Evolutionary conservation across 2,329 filamentous ascomycete species (phyloP), one percentile per base, ranked within the genome.

Genomic region (Ceratocystis diversiconidia): DNA sequence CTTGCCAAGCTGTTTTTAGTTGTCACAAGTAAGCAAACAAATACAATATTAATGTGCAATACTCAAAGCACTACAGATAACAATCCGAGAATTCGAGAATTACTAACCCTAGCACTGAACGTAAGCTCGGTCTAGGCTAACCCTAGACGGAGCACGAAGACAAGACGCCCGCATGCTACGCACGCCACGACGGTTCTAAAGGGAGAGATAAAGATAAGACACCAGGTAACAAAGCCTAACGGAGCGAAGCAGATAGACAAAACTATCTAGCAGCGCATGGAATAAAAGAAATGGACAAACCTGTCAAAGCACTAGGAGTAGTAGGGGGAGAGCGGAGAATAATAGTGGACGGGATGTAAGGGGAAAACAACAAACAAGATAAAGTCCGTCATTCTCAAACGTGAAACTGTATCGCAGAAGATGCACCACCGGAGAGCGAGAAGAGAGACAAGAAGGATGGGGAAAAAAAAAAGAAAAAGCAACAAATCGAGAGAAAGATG

Each of bases 1-100:
- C 36, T 41, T 15, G 36, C 36, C 10, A 41, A 3, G 36, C 10
- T 41, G 36, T 41, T 41, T 41, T 41, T 41, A 41, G 30, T n/a
- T 57, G 52, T n/a, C 52, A 32, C 52, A 57, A 57, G 52, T 57
- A 57, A 57, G 52, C 52, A 57, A 57, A 57, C 52, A 57, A 55
- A 57, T 32, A 57, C 25, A 57, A 57, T 30, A 57, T 32, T 57
- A 57, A 30, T 57, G 28, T n/a, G 52, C 52, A 32, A 32, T 15
- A 57, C 15, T 17, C 19, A 57, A 8, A 12, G 36, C 36, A 41
- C 36, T 41, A 15, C 36, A 41, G 52, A 30, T 57, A 30, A 57
- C 28, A 57, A 57, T 6, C 52, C 12, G 28, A 57, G 22, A 6
- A n/a, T 22, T 15, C 19, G 8, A 61, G 1, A 22, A 44, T 57